phyloP scores from a whole-genome alignment of 352 stramenopile species.

The Detonula confervacea region DNA sequence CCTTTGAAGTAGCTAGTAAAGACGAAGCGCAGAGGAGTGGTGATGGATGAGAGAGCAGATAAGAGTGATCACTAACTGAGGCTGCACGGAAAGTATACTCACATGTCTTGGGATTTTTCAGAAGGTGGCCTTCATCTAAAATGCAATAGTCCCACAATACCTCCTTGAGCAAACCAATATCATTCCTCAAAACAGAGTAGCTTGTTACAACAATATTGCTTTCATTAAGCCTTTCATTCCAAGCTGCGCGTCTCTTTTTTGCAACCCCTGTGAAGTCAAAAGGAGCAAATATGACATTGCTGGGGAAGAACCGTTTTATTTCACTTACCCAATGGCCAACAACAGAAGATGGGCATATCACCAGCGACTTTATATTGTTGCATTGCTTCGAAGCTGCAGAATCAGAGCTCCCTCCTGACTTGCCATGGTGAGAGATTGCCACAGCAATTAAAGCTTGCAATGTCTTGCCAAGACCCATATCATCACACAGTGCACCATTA shows the following conservation, averaged over 20 bases:
- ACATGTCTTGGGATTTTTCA: conserved; percentile 93
- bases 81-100: too few species aligned
- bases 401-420: conserved; percentile 12
- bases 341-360: conserved; percentile 95
- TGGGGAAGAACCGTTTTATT: conserved; percentile 88
- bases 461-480: conserved; percentile 88
- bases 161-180: conserved; percentile 84
- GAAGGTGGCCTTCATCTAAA: conserved; percentile 97
- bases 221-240: conserved; percentile 39
- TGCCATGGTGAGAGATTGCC: conserved; percentile 74
- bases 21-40: neutral
- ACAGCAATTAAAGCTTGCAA: conserved; percentile 92
- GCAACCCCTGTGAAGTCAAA: conserved; percentile 87
- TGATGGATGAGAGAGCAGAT: neutral
- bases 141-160: conserved; percentile 89
- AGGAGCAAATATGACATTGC: conserved; percentile 74
- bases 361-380: conserved; percentile 73
- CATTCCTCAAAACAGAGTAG: conserved; percentile 90
- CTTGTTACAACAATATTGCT: conserved; percentile 84
- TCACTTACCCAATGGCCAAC: conserved; percentile 94
- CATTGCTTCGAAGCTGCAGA: conserved; percentile 10
- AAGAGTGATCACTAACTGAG: neutral
- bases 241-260: conserved; percentile 70
- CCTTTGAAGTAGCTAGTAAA: conserved; percentile 84
- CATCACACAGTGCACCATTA: conserved; percentile 82